Evolutionary conservation across 176 grass and related monocot genomes (phyloP).

Genomic region (Musa itinerans): DNA sequence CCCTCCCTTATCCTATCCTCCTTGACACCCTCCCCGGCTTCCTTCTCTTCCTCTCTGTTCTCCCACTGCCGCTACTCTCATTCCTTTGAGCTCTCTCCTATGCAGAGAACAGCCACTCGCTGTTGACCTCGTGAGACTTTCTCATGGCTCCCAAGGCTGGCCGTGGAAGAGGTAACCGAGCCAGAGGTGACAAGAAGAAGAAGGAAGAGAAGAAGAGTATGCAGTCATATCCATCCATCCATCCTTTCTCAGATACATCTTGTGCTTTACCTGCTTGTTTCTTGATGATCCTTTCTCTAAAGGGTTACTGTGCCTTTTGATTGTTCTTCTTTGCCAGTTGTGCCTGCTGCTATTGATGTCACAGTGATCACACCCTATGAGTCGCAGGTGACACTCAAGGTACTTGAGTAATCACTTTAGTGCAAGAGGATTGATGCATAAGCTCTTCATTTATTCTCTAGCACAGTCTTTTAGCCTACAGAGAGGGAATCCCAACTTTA

Average conservation of each 20-base stretch:
- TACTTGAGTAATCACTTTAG: conserved; percentile 16
- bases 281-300: neutral
- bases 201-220: conserved; percentile 98
- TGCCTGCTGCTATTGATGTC: conserved; percentile 64
- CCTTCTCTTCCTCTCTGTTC: neutral
- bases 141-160: conserved; percentile 88
- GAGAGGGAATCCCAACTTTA: too few species aligned
- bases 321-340: conserved; percentile 34
- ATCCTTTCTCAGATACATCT: neutral
- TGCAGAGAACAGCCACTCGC: neutral
- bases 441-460: conserved; percentile 7
- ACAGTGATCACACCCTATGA: conserved; percentile 61
- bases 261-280: neutral
- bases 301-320: neutral
- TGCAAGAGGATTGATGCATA: conserved; percentile 6
- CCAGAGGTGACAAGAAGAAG: conserved; percentile 79
- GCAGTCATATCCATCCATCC: neutral
- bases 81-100: neutral
- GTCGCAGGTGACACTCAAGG: conserved; percentile 92
- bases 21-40: neutral
- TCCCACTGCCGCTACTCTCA: conserved; percentile 6
- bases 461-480: neutral
- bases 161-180: conserved; percentile 58
- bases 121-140: neutral
- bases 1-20: conserved; percentile 5